Conservation (phyloP, 2,329 filamentous ascomycete species). For the Colletotrichum sp. region DNA sequence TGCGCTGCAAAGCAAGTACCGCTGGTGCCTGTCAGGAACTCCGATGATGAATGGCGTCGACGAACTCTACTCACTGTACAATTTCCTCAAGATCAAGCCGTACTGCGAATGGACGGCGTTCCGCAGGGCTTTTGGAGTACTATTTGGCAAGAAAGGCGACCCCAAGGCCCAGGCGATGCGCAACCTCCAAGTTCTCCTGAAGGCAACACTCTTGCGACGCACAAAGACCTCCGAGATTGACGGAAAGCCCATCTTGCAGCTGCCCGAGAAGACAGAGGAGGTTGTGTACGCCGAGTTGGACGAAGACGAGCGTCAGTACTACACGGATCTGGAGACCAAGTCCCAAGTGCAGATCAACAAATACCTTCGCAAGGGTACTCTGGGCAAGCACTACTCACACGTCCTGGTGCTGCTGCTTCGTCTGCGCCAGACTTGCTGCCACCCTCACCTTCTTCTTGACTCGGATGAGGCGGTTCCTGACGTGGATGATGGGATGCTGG, state of each 20-base stretch:
- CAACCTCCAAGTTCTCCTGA: conserved; percentile 76
- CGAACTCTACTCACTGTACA: conserved; percentile 79
- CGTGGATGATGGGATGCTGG: conserved; percentile 55
- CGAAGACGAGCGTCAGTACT: conserved; percentile 68
- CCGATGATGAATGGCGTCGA: conserved; percentile 87
- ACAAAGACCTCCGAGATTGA: conserved; percentile 82
- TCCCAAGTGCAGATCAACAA: conserved; percentile 77
- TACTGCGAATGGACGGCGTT: conserved; percentile 73
- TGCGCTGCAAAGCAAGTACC: conserved; percentile 60
- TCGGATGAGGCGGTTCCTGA: conserved; percentile 45
- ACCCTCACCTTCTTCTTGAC: conserved; percentile 70
- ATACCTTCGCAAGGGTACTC: conserved; percentile 71
- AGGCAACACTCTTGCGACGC: conserved; percentile 81
- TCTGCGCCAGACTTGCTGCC: conserved; percentile 81
- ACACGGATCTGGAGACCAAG: conserved; percentile 68
- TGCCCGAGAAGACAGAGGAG: conserved; percentile 70
- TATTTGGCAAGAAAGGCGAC: conserved; percentile 44
- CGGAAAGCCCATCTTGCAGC: conserved; percentile 74
- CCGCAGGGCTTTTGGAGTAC: conserved; percentile 48
- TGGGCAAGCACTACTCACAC: conserved; percentile 77
- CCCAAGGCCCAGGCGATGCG: conserved; percentile 69
- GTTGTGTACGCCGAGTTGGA: conserved; percentile 69
- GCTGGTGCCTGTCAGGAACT: conserved; percentile 81
- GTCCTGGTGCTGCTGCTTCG: conserved; percentile 81
- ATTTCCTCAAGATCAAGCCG: conserved; percentile 78